Percentiles rank a stretch among this genome's conserved stretches.
Conservation (phyloP, 2,329 filamentous ascomycete genomes). For the Cyanodermella asteris region DNA sequence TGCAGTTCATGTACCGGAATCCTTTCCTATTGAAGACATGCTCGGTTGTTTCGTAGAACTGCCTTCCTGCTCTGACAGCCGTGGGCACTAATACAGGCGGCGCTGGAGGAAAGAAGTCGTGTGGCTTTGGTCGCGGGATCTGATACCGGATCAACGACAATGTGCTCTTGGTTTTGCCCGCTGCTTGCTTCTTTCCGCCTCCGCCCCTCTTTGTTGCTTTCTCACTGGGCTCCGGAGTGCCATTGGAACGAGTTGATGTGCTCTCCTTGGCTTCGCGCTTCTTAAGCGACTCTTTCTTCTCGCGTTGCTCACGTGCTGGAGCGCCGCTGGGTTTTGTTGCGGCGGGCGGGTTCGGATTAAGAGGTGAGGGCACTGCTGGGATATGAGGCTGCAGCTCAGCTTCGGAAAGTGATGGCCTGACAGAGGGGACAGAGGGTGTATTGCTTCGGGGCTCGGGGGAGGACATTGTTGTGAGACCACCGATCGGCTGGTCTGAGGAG, state of each 20-base stretch:
- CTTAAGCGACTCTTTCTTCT: slow-evolving; percentile 28
- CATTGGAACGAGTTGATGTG: slow-evolving; percentile 13
- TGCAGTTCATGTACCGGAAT: slow-evolving; percentile 77
- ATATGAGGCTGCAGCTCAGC: slow-evolving; percentile 6
- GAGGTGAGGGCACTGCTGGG: slow-evolving; percentile 8
- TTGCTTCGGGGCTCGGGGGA: too few species aligned
- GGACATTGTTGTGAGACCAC: too few species aligned
- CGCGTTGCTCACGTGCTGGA: slow-evolving; percentile 25
- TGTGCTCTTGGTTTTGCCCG: slow-evolving; percentile 16
- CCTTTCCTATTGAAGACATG: slow-evolving; percentile 43
- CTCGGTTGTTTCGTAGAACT: slow-evolving; percentile 19
- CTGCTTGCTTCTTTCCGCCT: slow-evolving; percentile 17
- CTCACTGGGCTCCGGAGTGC: slow-evolving; percentile 18
- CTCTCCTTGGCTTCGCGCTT: slow-evolving; percentile 25
- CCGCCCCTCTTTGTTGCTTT: slow-evolving; percentile 9
- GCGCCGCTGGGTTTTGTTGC: slow-evolving; percentile 9
- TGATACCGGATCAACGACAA: slow-evolving; percentile 25
- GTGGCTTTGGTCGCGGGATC: slow-evolving; percentile 22
- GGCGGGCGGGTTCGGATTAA: slow-evolving; percentile 7
- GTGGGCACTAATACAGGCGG: slow-evolving; percentile 24
- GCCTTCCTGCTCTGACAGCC: slow-evolving; percentile 19
- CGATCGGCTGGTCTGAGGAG: too few species aligned
- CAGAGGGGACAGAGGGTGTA: too few species aligned
- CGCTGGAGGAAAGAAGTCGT: slow-evolving; percentile 27
- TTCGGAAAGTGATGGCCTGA: too few species aligned